Base-by-base conservation (phyloP, 345 rosid genomes). In the Lenwebbia sp. region DNA sequence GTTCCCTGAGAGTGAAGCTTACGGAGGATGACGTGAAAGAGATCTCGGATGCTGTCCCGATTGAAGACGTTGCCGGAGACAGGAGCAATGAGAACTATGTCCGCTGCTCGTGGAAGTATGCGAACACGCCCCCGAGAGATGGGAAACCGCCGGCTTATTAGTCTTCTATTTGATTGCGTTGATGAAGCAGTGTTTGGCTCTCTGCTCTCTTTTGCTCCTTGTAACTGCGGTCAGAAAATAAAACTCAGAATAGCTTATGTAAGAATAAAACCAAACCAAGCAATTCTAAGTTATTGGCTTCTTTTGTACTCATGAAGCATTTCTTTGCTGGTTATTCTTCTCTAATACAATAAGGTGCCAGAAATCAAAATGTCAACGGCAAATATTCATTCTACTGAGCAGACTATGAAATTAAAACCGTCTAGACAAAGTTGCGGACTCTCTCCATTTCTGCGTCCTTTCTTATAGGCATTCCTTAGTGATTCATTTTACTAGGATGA, bases 1-100 rank as follows among this genome's bases (percentile, higher is more conserved):
- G 91, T 17, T 89, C 95, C 19, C 17, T 89, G 82, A 60, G 51
- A 83, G 90, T 92, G 84, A 92, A 89, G 85, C 90, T 92, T 19
- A 76, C 86, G 10, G 86, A 83, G 82, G 87, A 90, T 33, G 93
- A 90, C 60, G 51, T 90, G 76, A 87, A 91, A 85, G 91, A 89
- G 87, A 84, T 88, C 55, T 88, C 90, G 4, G 88, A 87, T 76
- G 90, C 88, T 28, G 84, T 90, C n/a, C 90, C 90, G 2, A 84
- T 70, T 23, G 60, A 88, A 15, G 90, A 91, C 21, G 90, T 91
- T 51, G 88, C 88, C 13, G 92, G 92, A 0, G 47, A 21, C 25
- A 74, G 89, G 55, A 0, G 6, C 26, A 22, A 7, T 10, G n/a
- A n/a, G n/a, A n/a, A n/a, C n/a, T 52, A 70, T 17, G 25, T 55